Conservation (phyloP, 2,329 filamentous ascomycete species). For the Basipetospora chlamydospora region DNA sequence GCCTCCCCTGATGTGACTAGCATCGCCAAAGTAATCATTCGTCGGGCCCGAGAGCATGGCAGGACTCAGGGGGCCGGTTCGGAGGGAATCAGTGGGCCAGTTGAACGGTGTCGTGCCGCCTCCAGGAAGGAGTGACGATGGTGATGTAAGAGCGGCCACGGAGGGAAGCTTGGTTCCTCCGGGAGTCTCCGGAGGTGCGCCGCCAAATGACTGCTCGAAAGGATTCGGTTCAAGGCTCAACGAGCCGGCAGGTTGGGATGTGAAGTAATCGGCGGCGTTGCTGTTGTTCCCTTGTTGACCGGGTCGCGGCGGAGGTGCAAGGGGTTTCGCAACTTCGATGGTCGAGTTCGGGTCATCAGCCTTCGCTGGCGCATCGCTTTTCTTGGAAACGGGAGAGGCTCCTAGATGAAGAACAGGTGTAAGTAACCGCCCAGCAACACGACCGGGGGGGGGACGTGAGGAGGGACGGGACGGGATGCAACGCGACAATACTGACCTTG, state of each 20-base stretch:
- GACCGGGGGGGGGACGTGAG: conserved; percentile 3
- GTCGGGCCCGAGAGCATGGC: conserved; percentile 86
- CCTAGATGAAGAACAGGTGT: conserved; percentile 20
- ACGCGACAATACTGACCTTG: conserved; percentile 25
- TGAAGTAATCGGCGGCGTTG: conserved; percentile 57
- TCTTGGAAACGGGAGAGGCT: conserved; percentile 29
- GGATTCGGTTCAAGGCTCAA: conserved; percentile 82
- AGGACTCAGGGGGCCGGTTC: conserved; percentile 86
- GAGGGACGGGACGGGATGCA: conserved; percentile 5
- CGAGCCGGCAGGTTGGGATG: conserved; percentile 35
- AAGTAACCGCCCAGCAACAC: conserved; percentile 10
- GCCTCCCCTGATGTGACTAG: conserved; percentile 60
- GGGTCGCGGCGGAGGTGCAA: conserved; percentile 57
- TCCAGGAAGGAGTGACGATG: conserved; percentile 64
- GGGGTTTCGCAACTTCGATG: conserved; percentile 43
- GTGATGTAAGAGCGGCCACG: conserved; percentile 81
- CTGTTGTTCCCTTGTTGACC: conserved; percentile 34
- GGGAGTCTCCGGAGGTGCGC: conserved; percentile 58
- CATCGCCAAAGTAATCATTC: conserved; percentile 79
- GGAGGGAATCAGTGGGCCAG: conserved; percentile 72
- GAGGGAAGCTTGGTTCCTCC: conserved; percentile 73
- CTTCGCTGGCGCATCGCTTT: conserved; percentile 28
- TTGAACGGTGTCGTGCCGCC: conserved; percentile 58
- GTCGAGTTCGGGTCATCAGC: conserved; percentile 36
- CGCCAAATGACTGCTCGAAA: conserved; percentile 86